phyloP scores from a whole-genome alignment of 768 basidiomycete genomes.

The Infundibulicybe gibba region DNA sequence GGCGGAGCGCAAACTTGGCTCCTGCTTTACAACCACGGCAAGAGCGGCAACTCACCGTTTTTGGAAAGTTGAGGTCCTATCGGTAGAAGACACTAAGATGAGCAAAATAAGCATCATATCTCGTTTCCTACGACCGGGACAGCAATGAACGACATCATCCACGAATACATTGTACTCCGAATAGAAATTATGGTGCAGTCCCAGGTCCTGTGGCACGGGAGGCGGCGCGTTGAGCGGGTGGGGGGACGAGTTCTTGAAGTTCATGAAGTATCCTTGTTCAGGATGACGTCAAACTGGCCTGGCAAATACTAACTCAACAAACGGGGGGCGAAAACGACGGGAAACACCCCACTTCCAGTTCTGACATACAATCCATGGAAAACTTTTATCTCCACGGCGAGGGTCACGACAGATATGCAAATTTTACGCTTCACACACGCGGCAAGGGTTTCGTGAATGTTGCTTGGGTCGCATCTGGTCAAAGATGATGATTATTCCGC shows the following conservation, averaged over 20 bases:
- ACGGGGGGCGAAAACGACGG: slow-evolving; percentile 4
- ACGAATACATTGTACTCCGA: slow-evolving; percentile 95
- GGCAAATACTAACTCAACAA: slow-evolving; percentile 8
- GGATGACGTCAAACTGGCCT: slow-evolving; percentile 93
- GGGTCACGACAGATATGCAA: no score
- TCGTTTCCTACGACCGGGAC: slow-evolving; percentile 76
- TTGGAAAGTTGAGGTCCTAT: no score
- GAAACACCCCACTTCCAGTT: slow-evolving; percentile 93
- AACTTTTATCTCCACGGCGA: no score
- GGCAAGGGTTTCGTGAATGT: slow-evolving; percentile 93
- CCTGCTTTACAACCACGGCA: no score
- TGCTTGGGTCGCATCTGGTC: slow-evolving; percentile 98
- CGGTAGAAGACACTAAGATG: no score
- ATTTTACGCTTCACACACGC: slow-evolving; percentile 79
- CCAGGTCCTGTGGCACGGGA: slow-evolving; percentile 41
- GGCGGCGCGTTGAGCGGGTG: slow-evolving; percentile 75
- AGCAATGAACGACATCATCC: no score
- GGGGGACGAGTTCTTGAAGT: slow-evolving; percentile 93
- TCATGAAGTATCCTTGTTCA: slow-evolving; percentile 97
- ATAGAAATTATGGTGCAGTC: slow-evolving; percentile 73
- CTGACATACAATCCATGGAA: slow-evolving; percentile 83
- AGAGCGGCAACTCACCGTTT: no score
- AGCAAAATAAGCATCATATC: no score
- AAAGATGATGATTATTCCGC: slow-evolving; percentile 91
- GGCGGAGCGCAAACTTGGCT: no score